Evolutionary conservation across 257 asterid genomes (phyloP).

Genomic region (Solanum gandarillasii): DNA sequence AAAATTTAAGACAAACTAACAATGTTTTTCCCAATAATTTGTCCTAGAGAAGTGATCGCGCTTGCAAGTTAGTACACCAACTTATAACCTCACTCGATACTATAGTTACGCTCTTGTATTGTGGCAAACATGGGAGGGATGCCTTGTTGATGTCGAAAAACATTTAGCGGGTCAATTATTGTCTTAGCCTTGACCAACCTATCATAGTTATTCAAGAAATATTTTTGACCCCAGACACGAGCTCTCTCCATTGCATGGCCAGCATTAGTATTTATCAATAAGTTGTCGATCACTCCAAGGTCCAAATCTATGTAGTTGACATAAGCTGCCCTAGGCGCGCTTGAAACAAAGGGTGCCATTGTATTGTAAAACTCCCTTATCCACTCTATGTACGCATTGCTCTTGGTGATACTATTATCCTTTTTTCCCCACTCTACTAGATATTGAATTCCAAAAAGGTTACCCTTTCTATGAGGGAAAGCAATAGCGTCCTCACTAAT

Average conservation of each 20-base stretch:
- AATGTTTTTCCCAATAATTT: background rate
- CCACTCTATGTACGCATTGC: conserved; percentile 36
- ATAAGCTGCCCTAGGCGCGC: conserved; percentile 54
- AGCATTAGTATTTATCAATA: background rate
- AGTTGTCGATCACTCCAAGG: conserved; percentile 36
- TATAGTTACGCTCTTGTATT: background rate
- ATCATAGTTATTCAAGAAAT: conserved; percentile 59
- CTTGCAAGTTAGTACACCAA: background rate
- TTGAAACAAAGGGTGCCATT: conserved; percentile 48
- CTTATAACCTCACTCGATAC: background rate
- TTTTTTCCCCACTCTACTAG: conserved; percentile 43
- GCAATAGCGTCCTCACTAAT: conserved; percentile 42
- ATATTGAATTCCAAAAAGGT: conserved; percentile 52
- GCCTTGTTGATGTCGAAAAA: conserved; percentile 54
- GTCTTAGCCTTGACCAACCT: conserved; percentile 57
- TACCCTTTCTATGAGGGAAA: conserved; percentile 69
- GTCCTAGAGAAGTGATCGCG: background rate
- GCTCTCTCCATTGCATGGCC: conserved; percentile 40
- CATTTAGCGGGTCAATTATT: conserved; percentile 43
- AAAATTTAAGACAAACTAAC: background rate
- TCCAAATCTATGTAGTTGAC: conserved; percentile 71
- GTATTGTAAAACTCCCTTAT: conserved; percentile 38
- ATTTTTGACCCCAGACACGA: conserved; percentile 61
- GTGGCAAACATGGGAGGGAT: conserved; percentile 37
- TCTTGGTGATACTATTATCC: background rate